Evolutionary conservation across 2,329 filamentous ascomycete genomes (phyloP).

Genomic region (Aspergillus quadrilineatus): DNA sequence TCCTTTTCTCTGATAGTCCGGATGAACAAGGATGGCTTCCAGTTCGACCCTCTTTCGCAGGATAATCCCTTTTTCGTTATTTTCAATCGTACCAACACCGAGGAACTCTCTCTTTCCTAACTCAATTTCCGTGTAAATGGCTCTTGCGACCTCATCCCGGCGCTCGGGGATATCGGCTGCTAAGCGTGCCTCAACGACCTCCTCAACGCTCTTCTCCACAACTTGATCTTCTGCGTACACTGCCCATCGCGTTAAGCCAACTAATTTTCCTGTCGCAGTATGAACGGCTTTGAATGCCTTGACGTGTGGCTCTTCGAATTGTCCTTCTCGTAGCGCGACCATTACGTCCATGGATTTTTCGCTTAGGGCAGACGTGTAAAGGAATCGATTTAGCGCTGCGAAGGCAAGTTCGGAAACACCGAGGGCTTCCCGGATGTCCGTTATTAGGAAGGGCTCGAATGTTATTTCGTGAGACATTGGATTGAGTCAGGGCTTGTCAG

Average conservation of each 20-base stretch:
- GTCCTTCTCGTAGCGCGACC: neutral
- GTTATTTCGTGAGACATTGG: neutral
- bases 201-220: neutral
- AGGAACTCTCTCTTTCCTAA: slow-evolving; percentile 5
- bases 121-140: neutral
- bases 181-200: slow-evolving; percentile 1
- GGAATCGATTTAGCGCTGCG: neutral
- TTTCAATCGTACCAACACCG: neutral
- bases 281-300: slow-evolving; percentile 7
- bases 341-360: neutral
- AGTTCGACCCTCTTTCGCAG: neutral
- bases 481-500: neutral
- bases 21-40: slow-evolving; percentile 4
- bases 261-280: neutral
- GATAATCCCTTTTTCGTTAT: neutral
- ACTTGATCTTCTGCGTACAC: neutral
- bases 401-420: neutral
- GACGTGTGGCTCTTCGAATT: neutral
- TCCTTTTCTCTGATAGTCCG: slow-evolving; percentile 7
- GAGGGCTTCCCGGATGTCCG: neutral
- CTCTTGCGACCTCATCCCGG: neutral
- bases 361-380: neutral
- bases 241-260: slow-evolving; percentile 1
- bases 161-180: neutral
- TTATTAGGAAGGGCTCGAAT: neutral